A percentile compares a stretch with the other conserved stretches of the same genome.
phyloP scores from a whole-genome alignment of 2,329 filamentous ascomycete genomes.

The Aaosphaeria pasadenensis region DNA sequence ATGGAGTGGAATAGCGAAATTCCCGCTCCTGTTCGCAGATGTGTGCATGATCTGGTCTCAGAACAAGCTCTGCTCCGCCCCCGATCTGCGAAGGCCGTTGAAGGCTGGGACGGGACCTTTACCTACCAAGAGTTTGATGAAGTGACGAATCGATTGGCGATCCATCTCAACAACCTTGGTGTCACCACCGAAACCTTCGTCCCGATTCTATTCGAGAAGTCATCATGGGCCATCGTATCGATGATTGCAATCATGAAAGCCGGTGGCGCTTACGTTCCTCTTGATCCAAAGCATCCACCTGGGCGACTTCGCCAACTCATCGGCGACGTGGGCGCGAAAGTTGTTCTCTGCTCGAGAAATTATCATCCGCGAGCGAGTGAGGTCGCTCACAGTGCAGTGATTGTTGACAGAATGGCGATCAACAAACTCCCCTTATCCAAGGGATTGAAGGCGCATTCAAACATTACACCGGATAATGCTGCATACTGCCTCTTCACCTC shows the following conservation, averaged over 20 bases:
- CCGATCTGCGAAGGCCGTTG: constrained; percentile 25
- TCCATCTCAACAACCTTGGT: constrained; percentile 22
- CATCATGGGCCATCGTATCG: constrained; percentile 25
- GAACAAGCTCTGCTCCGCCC: constrained; percentile 28
- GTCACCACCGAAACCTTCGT: constrained; percentile 28
- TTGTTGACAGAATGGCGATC: constrained; percentile 42
- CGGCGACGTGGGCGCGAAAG: constrained; percentile 23
- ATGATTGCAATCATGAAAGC: constrained; percentile 39
- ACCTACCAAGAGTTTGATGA: constrained; percentile 33
- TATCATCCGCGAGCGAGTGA: constrained; percentile 18
- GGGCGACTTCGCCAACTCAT: constrained; percentile 36
- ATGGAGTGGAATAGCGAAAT: constrained; percentile 26
- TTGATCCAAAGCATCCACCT: constrained; percentile 37
- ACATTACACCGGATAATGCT: constrained; percentile 42
- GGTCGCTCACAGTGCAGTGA: constrained; percentile 18
- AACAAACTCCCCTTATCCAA: constrained; percentile 22
- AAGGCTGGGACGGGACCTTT: constrained; percentile 28
- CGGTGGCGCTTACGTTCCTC: constrained; percentile 34
- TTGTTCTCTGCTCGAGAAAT: constrained; percentile 24
- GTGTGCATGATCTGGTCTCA: constrained; percentile 26
- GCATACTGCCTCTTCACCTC: constrained; percentile 61
- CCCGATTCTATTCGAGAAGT: constrained; percentile 38
- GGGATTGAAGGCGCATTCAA: constrained; percentile 38
- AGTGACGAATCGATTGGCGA: constrained; percentile 22
- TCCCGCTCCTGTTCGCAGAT: constrained; percentile 20